These are phyloP conservation scores for Sextonia rubra DNA, from an alignment of 164 flowering plant species.

Conservation along the genomic window DNA sequence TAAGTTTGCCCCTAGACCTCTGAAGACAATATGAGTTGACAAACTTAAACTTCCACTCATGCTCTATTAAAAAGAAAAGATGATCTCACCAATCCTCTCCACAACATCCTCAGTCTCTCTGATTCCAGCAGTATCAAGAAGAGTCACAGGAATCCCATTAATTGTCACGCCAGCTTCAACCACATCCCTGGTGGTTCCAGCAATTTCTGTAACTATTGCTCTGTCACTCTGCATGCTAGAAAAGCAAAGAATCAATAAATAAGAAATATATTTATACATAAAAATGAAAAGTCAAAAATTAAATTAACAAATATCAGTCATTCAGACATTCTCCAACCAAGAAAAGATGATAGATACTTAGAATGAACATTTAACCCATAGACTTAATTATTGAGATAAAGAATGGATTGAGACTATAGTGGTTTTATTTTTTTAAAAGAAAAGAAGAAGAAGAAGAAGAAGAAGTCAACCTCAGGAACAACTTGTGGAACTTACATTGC, in stretches of 20 bases:
- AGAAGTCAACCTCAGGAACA: slow-evolving; percentile 1
- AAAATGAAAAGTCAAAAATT: neutral
- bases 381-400: no score
- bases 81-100: slow-evolving; percentile 78
- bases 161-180: slow-evolving; percentile 80
- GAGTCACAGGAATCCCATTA: slow-evolving; percentile 80
- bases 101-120: slow-evolving; percentile 84
- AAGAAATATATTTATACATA: neutral
- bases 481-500: slow-evolving; percentile 67
- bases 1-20: neutral
- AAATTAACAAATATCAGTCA: neutral
- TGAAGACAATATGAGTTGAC: neutral
- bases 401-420: no score
- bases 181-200: slow-evolving; percentile 96
- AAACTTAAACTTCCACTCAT: neutral
- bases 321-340: neutral
- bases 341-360: no score
- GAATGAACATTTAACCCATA: no score
- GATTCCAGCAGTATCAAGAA: slow-evolving; percentile 98
- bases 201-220: slow-evolving; percentile 95
- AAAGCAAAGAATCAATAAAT: slow-evolving; percentile 17
- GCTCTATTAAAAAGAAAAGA: neutral
- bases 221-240: slow-evolving; percentile 96
- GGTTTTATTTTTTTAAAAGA: no score
- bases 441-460: no score